These are phyloP conservation scores for Bipolaris oryzae DNA, from an alignment of 2,329 filamentous ascomycete genomes.

Conservation along the genomic window DNA sequence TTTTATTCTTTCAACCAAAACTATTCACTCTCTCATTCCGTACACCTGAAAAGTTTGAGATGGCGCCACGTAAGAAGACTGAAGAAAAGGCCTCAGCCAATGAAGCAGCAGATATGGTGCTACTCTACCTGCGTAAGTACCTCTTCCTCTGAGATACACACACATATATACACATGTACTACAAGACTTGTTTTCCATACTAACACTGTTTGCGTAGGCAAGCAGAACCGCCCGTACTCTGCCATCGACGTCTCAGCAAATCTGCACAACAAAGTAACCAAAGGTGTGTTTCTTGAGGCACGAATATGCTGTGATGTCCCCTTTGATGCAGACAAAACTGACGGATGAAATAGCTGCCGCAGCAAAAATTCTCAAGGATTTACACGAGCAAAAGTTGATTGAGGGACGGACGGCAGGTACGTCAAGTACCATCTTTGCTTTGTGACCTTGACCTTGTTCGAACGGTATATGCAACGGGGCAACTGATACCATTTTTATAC, in stretches of 20 bases:
- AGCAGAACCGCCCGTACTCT: conserved; percentile 62
- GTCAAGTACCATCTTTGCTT: conserved; percentile 4
- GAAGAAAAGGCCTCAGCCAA: conserved; percentile 45
- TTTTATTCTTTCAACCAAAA: neutral
- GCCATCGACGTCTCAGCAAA: conserved; percentile 66
- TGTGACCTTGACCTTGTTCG: too few species aligned
- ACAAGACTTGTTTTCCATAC: neutral
- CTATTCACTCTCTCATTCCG: neutral
- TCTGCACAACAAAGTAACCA: conserved; percentile 65
- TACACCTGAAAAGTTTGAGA: conserved; percentile 8
- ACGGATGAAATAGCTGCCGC: conserved; percentile 56
- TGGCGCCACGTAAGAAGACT: conserved; percentile 49
- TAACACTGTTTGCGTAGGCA: conserved; percentile 41
- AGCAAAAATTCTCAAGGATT: conserved; percentile 66
- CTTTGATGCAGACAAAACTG: conserved; percentile 3
- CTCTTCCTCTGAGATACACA: neutral
- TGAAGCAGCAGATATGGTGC: conserved; percentile 52
- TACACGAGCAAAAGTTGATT: conserved; percentile 65
- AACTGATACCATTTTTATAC: neutral
- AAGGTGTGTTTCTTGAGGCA: conserved; percentile 49
- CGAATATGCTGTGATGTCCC: too few species aligned
- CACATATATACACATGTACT: neutral
- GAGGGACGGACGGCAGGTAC: conserved; percentile 62
- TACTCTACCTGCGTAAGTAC: conserved; percentile 58
- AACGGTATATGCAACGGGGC: too few species aligned